These are phyloP conservation scores for Lasiosphaeris hirsuta DNA, from an alignment of 495 filamentous ascomycete genomes.

Conservation along the genomic window DNA sequence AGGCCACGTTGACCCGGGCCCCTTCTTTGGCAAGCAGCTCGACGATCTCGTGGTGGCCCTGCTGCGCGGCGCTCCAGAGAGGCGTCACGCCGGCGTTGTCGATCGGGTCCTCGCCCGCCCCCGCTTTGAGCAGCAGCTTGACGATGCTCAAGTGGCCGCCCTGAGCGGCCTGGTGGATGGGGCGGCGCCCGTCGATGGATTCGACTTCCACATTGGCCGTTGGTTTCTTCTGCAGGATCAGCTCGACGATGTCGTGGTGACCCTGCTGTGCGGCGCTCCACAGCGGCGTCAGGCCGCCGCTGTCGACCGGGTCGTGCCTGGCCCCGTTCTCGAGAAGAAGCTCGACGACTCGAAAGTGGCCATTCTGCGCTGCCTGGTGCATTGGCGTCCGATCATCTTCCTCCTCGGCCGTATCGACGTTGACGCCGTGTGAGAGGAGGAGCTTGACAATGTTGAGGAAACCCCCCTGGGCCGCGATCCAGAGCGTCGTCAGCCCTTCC, in stretches of 20 bases:
- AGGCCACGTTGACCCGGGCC: no score
- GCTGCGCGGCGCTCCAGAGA: neutral
- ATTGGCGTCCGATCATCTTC: neutral
- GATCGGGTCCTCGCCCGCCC: neutral
- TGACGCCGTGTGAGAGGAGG: no score
- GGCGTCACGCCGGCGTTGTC: neutral
- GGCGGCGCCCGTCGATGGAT: neutral
- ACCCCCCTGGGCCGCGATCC: no score
- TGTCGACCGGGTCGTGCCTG: neutral
- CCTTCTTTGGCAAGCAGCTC: no score
- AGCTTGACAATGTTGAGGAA: no score
- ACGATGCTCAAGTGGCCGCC: neutral
- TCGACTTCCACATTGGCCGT: neutral
- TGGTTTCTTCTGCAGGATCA: neutral
- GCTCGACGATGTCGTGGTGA: neutral
- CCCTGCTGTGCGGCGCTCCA: neutral
- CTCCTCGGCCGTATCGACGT: neutral
- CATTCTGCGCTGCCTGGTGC: neutral
- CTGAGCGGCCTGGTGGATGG: constrained; percentile 1
- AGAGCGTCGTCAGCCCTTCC: no score
- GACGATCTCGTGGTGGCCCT: neutral
- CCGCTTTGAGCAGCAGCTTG: neutral
- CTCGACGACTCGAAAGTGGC: neutral
- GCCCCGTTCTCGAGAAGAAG: neutral
- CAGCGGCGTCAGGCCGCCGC: neutral